These are phyloP conservation scores for Anisodus tanguticus DNA, from an alignment of 257 asterid genomes.

Conservation along the genomic window DNA sequence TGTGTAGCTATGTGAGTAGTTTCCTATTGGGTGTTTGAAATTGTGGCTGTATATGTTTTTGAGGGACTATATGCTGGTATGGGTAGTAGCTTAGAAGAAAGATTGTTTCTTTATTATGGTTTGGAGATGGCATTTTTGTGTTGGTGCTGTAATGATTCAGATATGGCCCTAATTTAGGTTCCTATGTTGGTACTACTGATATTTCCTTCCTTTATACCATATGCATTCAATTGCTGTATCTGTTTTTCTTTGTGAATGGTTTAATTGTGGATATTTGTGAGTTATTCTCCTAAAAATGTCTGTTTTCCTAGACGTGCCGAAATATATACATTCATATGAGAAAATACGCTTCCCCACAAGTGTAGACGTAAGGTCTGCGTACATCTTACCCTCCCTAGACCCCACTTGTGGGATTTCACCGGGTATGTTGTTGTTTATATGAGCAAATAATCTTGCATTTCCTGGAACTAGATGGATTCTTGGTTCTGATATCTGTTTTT, in stretches of 20 bases:
- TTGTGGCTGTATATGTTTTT: slow-evolving; percentile 7
- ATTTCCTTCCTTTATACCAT: not conserved
- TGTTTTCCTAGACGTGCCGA: not conserved
- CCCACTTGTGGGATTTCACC: too few species aligned
- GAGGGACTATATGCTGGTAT: not conserved
- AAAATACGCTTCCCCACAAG: not conserved
- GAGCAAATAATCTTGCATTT: not conserved
- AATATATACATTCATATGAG: not conserved
- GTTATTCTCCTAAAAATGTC: not conserved
- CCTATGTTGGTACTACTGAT: not conserved
- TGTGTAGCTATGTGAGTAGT: not conserved
- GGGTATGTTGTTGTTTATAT: too few species aligned
- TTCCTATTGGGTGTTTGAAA: not conserved
- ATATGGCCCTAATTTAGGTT: not conserved
- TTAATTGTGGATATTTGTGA: not conserved
- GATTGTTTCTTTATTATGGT: not conserved
- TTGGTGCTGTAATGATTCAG: not conserved
- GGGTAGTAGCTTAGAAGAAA: not conserved
- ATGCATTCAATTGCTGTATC: not conserved
- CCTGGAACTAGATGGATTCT: not conserved
- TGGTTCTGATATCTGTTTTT: not conserved
- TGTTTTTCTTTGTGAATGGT: slow-evolving; percentile 1
- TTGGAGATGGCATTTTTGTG: not conserved
- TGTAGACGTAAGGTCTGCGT: too few species aligned
- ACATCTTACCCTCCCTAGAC: too few species aligned